These are phyloP conservation scores for Cladosporium sp. DNA, from an alignment of 2,329 filamentous ascomycete genomes.

Conservation along the genomic window DNA sequence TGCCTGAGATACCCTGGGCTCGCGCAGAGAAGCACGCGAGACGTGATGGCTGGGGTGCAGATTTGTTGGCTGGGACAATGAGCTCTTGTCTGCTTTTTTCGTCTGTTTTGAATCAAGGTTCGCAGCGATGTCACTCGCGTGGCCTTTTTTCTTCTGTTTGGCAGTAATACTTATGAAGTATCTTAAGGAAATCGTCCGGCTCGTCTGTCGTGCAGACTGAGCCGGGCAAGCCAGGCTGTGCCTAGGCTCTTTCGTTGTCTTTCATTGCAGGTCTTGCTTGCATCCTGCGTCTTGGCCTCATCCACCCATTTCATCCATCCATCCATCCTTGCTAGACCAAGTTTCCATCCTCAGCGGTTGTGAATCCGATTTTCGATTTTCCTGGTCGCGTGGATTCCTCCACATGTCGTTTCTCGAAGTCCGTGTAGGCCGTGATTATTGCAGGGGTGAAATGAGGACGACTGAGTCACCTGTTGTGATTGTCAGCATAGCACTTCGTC, in stretches of 20 bases:
- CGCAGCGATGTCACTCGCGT: neutral
- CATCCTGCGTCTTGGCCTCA: neutral
- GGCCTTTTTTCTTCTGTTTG: neutral
- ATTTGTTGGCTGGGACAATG: too few species aligned
- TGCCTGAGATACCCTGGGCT: neutral
- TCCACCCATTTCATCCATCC: too few species aligned
- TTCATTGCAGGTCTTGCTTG: neutral
- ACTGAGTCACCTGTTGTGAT: conserved; percentile 43
- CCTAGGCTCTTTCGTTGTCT: neutral
- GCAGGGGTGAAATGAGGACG: conserved; percentile 44
- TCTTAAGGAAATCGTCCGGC: conserved; percentile 7
- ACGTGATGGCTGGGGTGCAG: too few species aligned
- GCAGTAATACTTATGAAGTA: conserved; percentile 14
- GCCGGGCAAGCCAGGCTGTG: neutral
- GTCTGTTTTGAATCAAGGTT: neutral
- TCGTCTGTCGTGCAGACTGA: neutral
- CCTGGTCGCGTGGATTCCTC: too few species aligned
- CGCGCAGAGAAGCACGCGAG: neutral
- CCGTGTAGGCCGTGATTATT: conserved; percentile 18
- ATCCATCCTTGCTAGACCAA: too few species aligned
- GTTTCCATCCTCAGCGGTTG: too few species aligned
- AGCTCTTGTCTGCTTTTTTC: too few species aligned
- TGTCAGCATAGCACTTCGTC: conserved; percentile 7
- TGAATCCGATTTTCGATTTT: too few species aligned
- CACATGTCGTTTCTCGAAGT: neutral